These are phyloP conservation scores for Clarireedia monteithiana DNA, from an alignment of 2,329 filamentous ascomycete species.

Conservation along the genomic window DNA sequence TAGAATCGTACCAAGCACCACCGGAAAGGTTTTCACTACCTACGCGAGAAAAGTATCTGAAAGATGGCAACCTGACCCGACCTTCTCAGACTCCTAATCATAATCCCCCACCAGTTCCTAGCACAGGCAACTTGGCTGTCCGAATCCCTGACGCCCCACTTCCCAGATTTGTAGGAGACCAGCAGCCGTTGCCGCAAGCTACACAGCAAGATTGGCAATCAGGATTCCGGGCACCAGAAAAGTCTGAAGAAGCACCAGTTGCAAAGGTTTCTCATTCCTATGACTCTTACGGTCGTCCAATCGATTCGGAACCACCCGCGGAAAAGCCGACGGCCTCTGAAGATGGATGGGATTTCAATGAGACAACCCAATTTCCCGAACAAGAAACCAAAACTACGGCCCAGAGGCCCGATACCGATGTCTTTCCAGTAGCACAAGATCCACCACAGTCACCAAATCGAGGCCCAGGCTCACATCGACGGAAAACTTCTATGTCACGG, in stretches of 20 bases:
- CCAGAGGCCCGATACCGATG: constrained; percentile 76
- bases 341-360: constrained; percentile 92
- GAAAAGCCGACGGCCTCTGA: constrained; percentile 46
- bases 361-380: constrained; percentile 56
- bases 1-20: constrained; percentile 24
- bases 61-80: constrained; percentile 42
- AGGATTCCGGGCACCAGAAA: constrained; percentile 23
- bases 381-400: constrained; percentile 41
- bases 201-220: constrained; percentile 31
- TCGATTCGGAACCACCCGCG: constrained; percentile 32
- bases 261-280: constrained; percentile 51
- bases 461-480: constrained; percentile 59
- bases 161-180: constrained; percentile 45
- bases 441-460: constrained; percentile 74
- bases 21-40: constrained; percentile 11
- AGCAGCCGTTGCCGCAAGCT: constrained; percentile 35
- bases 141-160: constrained; percentile 40
- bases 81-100: constrained; percentile 50
- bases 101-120: constrained; percentile 45
- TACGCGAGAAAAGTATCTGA: constrained; percentile 48
- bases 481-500: constrained; percentile 72
- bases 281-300: constrained; percentile 48
- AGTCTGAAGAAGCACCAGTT: constrained; percentile 43
- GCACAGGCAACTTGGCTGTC: constrained; percentile 30
- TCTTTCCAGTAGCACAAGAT: constrained; percentile 75